Percentiles rank a stretch among this genome's conserved stretches.
These are phyloP conservation scores for Gleditsia sinensis DNA, from an alignment of 306 rosid genomes.

Conservation along the genomic window DNA sequence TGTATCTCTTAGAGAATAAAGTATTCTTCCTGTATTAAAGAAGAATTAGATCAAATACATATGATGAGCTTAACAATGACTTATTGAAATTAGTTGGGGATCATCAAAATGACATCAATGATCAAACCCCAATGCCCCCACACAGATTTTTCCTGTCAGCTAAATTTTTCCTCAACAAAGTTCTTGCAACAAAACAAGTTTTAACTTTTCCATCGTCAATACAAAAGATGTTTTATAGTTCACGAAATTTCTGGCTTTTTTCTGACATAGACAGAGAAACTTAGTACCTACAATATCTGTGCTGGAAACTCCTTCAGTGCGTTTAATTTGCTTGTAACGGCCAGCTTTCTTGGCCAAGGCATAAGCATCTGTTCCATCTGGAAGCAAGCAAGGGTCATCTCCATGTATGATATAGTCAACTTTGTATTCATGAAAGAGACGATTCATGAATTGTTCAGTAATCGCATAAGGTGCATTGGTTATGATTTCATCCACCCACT, in stretches of 20 bases:
- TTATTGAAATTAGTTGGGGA: slow-evolving; percentile 16
- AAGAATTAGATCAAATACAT: too few species aligned
- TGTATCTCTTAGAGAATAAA: slow-evolving; percentile 51
- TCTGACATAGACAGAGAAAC: slow-evolving; percentile 38
- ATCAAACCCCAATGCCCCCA: not conserved
- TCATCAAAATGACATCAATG: slow-evolving; percentile 4
- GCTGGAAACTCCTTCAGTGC: slow-evolving; percentile 98
- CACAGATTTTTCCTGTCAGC: not conserved
- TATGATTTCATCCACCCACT: slow-evolving; percentile 97
- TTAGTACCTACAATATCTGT: slow-evolving; percentile 93
- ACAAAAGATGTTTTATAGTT: not conserved
- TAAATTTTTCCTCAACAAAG: slow-evolving; percentile 16
- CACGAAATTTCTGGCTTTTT: slow-evolving; percentile 16
- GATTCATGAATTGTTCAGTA: slow-evolving; percentile 84
- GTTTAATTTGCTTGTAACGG: slow-evolving; percentile 93
- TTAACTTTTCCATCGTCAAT: not conserved
- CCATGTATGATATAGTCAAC: slow-evolving; percentile 94
- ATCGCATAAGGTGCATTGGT: slow-evolving; percentile 90
- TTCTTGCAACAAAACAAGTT: not conserved
- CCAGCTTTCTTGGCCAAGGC: slow-evolving; percentile 93
- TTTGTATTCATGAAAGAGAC: slow-evolving; percentile 84
- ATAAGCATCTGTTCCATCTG: slow-evolving; percentile 97
- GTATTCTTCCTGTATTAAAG: slow-evolving; percentile 74
- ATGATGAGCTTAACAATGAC: slow-evolving; percentile 23
- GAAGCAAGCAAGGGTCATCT: slow-evolving; percentile 97